These are phyloP conservation scores for Pythium volutum DNA, from an alignment of 352 stramenopile species.

Conservation along the genomic window DNA sequence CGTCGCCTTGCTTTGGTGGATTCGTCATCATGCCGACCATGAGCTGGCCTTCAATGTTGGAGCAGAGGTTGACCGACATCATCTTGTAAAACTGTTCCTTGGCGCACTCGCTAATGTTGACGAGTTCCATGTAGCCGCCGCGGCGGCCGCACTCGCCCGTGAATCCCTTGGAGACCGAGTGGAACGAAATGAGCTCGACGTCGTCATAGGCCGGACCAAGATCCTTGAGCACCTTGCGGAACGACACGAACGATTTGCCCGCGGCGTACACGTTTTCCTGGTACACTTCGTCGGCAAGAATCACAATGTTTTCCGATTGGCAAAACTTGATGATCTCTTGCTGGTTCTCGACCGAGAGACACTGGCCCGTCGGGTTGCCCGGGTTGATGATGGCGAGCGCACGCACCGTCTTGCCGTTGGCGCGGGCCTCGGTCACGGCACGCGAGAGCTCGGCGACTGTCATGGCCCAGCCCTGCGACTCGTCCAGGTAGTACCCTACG, in stretches of 20 bases:
- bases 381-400: constrained; percentile 99
- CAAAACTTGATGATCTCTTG: constrained; percentile 96
- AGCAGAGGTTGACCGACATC: constrained; percentile 96
- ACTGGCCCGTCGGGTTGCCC: constrained; percentile 98
- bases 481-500: constrained; percentile 97
- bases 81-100: constrained; percentile 99
- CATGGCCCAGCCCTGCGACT: constrained; percentile 92
- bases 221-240: constrained; percentile 93
- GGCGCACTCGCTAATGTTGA: constrained; percentile 90
- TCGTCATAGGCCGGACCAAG: constrained; percentile 79
- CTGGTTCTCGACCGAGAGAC: constrained; percentile 83
- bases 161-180: constrained; percentile 98
- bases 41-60: constrained; percentile 96
- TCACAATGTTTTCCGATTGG: constrained; percentile 91
- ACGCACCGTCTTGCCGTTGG: constrained; percentile 90
- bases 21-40: constrained; percentile 98
- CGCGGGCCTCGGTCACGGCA: constrained; percentile 85
- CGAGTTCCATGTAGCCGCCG: constrained; percentile 96
- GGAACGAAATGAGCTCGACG: constrained; percentile 98
- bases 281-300: constrained; percentile 99
- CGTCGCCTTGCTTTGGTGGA: constrained; percentile 88
- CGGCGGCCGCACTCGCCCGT: constrained; percentile 97
- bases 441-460: constrained; percentile 88
- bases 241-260: constrained; percentile 92
- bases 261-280: constrained; percentile 98